Conservation (phyloP, 2,329 filamentous ascomycete species). For the Paecilomyces sp. region DNA sequence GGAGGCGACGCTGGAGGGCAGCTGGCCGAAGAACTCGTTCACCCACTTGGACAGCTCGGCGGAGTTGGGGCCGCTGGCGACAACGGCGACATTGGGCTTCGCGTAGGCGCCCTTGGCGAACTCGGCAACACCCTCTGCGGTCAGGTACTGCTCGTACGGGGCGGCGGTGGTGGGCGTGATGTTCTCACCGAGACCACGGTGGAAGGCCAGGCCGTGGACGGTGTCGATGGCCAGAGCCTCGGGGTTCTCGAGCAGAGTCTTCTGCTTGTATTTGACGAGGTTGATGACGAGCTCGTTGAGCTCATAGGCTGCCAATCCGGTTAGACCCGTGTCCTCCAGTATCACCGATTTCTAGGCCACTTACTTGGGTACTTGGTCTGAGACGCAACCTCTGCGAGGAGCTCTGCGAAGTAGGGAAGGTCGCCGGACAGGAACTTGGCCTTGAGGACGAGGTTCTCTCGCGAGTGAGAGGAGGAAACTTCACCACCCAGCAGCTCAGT, state of each 20-base stretch:
- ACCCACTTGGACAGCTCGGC: conserved; percentile 80
- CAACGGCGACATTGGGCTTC: conserved; percentile 84
- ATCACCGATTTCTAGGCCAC: conserved; percentile 11
- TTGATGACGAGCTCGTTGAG: conserved; percentile 81
- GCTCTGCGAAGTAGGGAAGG: conserved; percentile 93
- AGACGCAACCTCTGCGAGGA: conserved; percentile 84
- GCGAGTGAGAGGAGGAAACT: conserved; percentile 79
- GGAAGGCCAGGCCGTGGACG: conserved; percentile 81
- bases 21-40: conserved; percentile 77
- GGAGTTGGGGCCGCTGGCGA: conserved; percentile 79
- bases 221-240: conserved; percentile 73
- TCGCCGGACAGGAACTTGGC: conserved; percentile 94
- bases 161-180: conserved; percentile 65
- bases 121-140: conserved; percentile 63
- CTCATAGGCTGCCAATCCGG: conserved; percentile 62
- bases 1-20: conserved; percentile 47
- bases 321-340: conserved; percentile 3
- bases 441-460: conserved; percentile 86
- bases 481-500: conserved; percentile 89
- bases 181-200: conserved; percentile 79
- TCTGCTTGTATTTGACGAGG: conserved; percentile 70
- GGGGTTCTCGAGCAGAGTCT: conserved; percentile 56
- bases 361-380: conserved; percentile 75
- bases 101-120: conserved; percentile 75
- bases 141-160: conserved; percentile 72